Conservation (phyloP, 208 protist species). For the Tetramitus jugosus region DNA sequence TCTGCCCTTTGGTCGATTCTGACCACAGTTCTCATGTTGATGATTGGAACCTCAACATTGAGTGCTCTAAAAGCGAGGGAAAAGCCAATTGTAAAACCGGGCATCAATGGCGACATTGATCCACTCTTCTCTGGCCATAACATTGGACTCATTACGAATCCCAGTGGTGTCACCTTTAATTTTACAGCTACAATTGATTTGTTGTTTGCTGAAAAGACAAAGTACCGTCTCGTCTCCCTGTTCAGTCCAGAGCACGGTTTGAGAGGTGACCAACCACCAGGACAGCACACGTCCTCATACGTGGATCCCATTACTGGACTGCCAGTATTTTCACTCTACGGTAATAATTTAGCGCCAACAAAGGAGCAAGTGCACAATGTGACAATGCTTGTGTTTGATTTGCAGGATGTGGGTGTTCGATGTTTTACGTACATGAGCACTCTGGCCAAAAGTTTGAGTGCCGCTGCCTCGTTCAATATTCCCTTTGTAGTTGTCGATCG, state of each 20-base stretch:
- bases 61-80: too few relatives aligned
- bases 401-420: slow-evolving; percentile 14
- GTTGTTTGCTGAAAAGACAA: not conserved
- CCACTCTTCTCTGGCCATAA: too few relatives aligned
- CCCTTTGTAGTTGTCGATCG: not conserved
- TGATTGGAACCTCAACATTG: too few relatives aligned
- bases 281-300: not conserved
- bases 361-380: not conserved
- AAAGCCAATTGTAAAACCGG: not conserved
- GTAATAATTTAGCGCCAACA: not conserved
- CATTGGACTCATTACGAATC: slow-evolving; percentile 15
- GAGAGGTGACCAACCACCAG: not conserved
- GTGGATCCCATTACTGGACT: not conserved
- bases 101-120: not conserved
- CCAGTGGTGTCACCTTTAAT: not conserved
- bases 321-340: not conserved
- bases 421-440: not conserved
- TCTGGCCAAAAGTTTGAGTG: not conserved
- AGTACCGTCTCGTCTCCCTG: not conserved
- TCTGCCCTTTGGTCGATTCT: too few relatives aligned
- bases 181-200: not conserved
- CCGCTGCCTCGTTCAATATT: not conserved
- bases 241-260: slow-evolving; percentile 16
- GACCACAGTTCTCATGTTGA: too few relatives aligned
- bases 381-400: not conserved